Evolutionary conservation across 768 basidiomycete genomes (phyloP).

Genomic region (Austroboletus festivus): DNA sequence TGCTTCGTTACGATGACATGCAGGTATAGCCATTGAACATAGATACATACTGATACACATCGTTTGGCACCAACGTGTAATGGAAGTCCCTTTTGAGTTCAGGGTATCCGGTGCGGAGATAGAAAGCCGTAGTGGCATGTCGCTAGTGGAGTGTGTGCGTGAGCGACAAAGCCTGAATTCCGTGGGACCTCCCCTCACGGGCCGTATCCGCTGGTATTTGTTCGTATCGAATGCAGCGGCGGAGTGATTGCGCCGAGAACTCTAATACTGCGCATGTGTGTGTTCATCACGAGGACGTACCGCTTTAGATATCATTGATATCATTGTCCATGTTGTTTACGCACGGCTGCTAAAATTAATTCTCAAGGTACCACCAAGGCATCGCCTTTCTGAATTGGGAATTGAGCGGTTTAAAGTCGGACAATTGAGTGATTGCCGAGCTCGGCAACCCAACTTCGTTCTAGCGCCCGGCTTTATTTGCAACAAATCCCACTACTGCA

Average conservation of each 20-base stretch:
- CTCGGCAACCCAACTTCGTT: slow-evolving; percentile 37
- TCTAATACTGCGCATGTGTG: slow-evolving; percentile 17
- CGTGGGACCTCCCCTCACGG: no score
- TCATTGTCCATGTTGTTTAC: slow-evolving; percentile 16
- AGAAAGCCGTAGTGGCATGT: neutral
- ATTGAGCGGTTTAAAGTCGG: slow-evolving; percentile 35
- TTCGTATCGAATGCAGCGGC: neutral
- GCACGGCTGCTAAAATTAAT: slow-evolving; percentile 21
- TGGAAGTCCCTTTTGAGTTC: neutral
- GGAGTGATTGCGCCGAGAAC: slow-evolving; percentile 21
- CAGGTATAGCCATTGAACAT: neutral
- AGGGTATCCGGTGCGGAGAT: neutral
- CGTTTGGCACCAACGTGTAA: neutral
- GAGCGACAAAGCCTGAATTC: no score
- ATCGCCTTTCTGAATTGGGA: slow-evolving; percentile 25
- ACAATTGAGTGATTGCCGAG: slow-evolving; percentile 36
- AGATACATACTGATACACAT: no score
- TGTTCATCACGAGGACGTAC: slow-evolving; percentile 20
- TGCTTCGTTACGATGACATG: slow-evolving; percentile 47
- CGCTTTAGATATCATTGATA: slow-evolving; percentile 14
- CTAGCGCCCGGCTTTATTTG: slow-evolving; percentile 40
- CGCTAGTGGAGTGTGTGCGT: no score
- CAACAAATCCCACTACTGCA: slow-evolving; percentile 37
- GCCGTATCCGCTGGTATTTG: no score
- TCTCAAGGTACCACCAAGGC: slow-evolving; percentile 18